Conservation (phyloP, 106 monocot species). For the Dendrobium nobile region DNA sequence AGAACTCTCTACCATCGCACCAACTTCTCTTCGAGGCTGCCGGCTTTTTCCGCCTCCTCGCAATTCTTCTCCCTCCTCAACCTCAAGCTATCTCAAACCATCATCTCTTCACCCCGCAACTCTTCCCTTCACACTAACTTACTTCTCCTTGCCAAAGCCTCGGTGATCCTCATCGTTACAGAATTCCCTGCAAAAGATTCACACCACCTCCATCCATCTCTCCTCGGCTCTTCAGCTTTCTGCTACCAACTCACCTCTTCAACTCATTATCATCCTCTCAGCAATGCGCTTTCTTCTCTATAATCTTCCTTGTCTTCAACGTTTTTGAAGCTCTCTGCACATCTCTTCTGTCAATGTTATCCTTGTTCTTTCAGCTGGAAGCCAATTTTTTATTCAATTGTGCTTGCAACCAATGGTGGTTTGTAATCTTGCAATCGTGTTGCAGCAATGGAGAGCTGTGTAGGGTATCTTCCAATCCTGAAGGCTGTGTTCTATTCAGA, state of each 20-base stretch:
- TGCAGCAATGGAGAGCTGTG: conserved; percentile 36
- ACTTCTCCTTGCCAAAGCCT: conserved; percentile 60
- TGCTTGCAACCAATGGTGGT: conserved; percentile 47
- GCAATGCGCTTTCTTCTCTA: conserved; percentile 57
- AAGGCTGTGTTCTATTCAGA: conserved; percentile 48
- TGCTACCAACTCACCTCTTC: conserved; percentile 43
- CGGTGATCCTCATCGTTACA: conserved; percentile 20
- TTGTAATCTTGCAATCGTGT: conserved; percentile 51
- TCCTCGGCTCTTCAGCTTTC: conserved; percentile 25
- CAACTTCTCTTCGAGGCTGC: conserved; percentile 42
- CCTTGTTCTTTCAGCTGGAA: conserved; percentile 7
- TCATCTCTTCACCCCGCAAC: conserved; percentile 37
- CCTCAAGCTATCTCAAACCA: conserved; percentile 52
- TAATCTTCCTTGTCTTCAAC: conserved; percentile 57
- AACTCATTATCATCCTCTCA: conserved; percentile 36
- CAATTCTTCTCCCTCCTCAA: conserved; percentile 53
- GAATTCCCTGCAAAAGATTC: background rate
- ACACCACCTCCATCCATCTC: conserved; percentile 2
- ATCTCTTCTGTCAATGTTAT: conserved; percentile 19
- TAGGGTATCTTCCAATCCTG: conserved; percentile 46
- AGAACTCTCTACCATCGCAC: conserved; percentile 19
- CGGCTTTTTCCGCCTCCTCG: conserved; percentile 55
- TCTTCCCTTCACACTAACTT: conserved; percentile 56
- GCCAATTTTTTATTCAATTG: conserved; percentile 53
- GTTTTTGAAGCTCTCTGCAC: conserved; percentile 17